phyloP scores from a whole-genome alignment of 2,329 filamentous ascomycete genomes.

The Periglandula ipomoeae region DNA sequence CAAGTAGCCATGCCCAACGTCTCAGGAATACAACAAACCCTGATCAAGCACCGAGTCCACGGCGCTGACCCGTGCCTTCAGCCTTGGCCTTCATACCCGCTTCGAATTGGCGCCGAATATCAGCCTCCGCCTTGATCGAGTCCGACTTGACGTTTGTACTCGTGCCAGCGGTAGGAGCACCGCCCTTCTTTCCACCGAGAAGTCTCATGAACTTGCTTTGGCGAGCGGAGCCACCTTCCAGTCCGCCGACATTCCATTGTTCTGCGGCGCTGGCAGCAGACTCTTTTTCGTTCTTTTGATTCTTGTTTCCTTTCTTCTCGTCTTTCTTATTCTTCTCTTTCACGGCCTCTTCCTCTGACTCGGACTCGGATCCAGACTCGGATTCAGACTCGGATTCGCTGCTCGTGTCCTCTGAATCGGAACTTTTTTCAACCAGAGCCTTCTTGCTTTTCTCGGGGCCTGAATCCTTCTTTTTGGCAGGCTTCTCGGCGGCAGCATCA shows the following conservation, averaged over 20 bases:
- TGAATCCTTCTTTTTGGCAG: conserved; percentile 1
- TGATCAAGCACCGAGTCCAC: conserved; percentile 41
- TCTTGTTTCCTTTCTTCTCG: conserved; percentile 11
- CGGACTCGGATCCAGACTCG: conserved; percentile 2
- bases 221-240: conserved; percentile 41
- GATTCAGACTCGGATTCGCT: not conserved
- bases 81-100: conserved; percentile 47
- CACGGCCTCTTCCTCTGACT: conserved; percentile 1
- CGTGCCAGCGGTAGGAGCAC: conserved; percentile 15
- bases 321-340: conserved; percentile 14
- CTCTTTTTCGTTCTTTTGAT: conserved; percentile 15
- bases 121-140: conserved; percentile 35
- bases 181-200: conserved; percentile 41
- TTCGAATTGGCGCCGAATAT: conserved; percentile 49
- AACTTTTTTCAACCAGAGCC: not conserved
- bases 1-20: too few species aligned
- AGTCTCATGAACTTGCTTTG: conserved; percentile 50
- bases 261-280: conserved; percentile 21
- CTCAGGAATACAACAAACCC: not conserved
- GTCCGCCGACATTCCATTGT: conserved; percentile 43
- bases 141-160: conserved; percentile 20
- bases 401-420: not conserved
- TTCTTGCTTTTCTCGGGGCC: conserved; percentile 3
- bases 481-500: conserved; percentile 18
- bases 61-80: conserved; percentile 38